Conservation (phyloP, 371 early-diverging fungal genomes). For the Capillidium heterosporum region DNA sequence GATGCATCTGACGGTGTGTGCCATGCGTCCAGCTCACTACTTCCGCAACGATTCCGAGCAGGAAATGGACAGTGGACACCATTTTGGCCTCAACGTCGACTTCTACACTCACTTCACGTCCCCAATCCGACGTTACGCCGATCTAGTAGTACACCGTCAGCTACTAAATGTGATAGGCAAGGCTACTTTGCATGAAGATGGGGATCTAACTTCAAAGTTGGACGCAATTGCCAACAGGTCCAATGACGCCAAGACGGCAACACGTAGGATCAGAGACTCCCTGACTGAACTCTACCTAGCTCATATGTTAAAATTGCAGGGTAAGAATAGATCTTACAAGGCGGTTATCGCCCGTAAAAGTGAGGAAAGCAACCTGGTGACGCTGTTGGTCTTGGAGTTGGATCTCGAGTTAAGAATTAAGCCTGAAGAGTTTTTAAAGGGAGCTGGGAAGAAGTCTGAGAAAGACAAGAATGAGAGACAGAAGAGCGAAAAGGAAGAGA, state of each 20-base stretch:
- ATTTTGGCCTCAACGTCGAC: slow-evolving; percentile 76
- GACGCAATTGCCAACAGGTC: slow-evolving; percentile 42
- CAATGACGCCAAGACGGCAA: slow-evolving; percentile 58
- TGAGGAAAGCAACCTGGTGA: neutral
- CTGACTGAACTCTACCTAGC: slow-evolving; percentile 53
- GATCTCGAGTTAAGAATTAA: neutral
- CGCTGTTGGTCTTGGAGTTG: neutral
- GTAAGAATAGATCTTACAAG: neutral
- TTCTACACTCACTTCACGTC: slow-evolving; percentile 96
- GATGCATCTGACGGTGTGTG: slow-evolving; percentile 27
- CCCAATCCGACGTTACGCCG: slow-evolving; percentile 98
- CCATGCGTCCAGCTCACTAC: slow-evolving; percentile 91
- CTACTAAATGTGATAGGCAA: slow-evolving; percentile 27
- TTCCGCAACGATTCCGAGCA: slow-evolving; percentile 27
- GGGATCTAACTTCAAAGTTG: slow-evolving; percentile 11
- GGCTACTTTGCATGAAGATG: neutral
- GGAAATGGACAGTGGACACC: slow-evolving; percentile 11
- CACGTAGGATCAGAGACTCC: slow-evolving; percentile 71
- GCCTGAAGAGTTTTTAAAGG: neutral
- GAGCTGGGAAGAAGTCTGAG: neutral
- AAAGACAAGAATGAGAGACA: neutral
- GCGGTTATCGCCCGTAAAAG: neutral
- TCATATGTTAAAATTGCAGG: slow-evolving; percentile 25
- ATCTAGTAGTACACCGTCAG: slow-evolving; percentile 95
- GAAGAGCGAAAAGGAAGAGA: neutral